Percentiles rank a stretch among this genome's conserved stretches.
phyloP scores from a whole-genome alignment of 768 basidiomycete genomes.

The Strobilomyces dryophilus region DNA sequence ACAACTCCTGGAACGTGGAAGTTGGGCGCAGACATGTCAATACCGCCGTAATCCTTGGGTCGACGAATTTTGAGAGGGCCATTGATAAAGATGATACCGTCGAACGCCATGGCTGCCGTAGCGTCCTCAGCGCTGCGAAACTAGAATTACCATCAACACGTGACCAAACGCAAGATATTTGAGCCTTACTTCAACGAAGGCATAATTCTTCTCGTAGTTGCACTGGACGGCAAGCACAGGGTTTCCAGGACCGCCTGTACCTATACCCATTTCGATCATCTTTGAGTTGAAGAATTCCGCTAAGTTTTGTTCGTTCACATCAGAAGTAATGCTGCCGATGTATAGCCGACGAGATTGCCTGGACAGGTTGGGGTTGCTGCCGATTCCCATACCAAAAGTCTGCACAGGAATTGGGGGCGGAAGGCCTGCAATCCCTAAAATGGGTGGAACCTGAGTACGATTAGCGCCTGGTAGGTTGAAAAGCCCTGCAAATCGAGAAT shows the following conservation, averaged over 20 bases:
- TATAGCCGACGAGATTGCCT: conserved; percentile 94
- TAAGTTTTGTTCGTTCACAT: conserved; percentile 90
- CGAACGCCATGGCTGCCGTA: conserved; percentile 94
- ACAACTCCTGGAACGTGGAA: conserved; percentile 92
- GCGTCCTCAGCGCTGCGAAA: conserved; percentile 98
- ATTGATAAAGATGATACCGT: conserved; percentile 94
- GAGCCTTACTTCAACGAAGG: conserved; percentile 85
- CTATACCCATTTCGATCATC: conserved; percentile 90
- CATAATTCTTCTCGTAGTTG: conserved; percentile 98
- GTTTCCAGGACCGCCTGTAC: conserved; percentile 79
- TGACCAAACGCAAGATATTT: not conserved
- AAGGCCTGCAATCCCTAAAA: conserved; percentile 74
- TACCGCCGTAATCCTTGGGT: conserved; percentile 94
- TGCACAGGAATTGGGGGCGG: conserved; percentile 82
- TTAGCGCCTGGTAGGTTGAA: conserved; percentile 97
- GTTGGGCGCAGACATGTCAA: conserved; percentile 55
- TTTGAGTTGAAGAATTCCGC: conserved; percentile 93
- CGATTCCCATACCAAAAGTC: conserved; percentile 83
- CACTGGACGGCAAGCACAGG: conserved; percentile 93
- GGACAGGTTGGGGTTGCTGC: conserved; percentile 82
- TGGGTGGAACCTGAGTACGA: conserved; percentile 80
- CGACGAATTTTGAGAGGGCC: conserved; percentile 96
- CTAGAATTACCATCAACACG: conserved; percentile 40
- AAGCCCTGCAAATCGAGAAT: conserved; percentile 52
- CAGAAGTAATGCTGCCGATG: conserved; percentile 93